Evolutionary conservation across 495 filamentous ascomycete genomes (phyloP).

Genomic region (Viridothelium virens): DNA sequence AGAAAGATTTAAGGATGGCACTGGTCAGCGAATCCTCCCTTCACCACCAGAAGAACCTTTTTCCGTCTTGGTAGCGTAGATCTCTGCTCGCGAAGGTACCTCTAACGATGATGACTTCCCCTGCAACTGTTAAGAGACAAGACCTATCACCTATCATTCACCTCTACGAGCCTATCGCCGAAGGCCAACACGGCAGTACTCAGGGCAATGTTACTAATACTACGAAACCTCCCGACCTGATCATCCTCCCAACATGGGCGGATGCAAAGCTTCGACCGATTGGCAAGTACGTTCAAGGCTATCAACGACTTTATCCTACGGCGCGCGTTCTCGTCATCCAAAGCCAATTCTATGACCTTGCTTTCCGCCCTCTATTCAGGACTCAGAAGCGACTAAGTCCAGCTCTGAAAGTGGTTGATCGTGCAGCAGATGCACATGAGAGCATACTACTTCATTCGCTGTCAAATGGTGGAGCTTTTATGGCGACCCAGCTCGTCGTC

Average conservation of each 20-base stretch:
- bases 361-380: neutral
- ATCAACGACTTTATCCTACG: neutral
- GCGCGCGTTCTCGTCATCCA: neutral
- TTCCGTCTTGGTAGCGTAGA: too few relatives aligned
- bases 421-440: neutral
- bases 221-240: neutral
- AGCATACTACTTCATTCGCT: neutral
- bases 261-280: neutral
- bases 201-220: neutral
- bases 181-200: neutral
- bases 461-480: conserved; percentile 6
- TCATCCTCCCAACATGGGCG: neutral
- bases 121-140: neutral
- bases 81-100: neutral
- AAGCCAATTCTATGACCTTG: conserved; percentile 2
- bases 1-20: neutral
- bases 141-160: neutral
- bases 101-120: neutral
- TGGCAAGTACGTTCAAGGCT: neutral
- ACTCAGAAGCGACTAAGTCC: neutral
- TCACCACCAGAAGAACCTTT: neutral
- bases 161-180: neutral
- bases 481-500: neutral
- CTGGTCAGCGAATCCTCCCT: neutral
- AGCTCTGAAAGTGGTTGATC: neutral